Conservation (phyloP, 1,139 yeast genomes). For the Wickerhamiella pararugosa region DNA sequence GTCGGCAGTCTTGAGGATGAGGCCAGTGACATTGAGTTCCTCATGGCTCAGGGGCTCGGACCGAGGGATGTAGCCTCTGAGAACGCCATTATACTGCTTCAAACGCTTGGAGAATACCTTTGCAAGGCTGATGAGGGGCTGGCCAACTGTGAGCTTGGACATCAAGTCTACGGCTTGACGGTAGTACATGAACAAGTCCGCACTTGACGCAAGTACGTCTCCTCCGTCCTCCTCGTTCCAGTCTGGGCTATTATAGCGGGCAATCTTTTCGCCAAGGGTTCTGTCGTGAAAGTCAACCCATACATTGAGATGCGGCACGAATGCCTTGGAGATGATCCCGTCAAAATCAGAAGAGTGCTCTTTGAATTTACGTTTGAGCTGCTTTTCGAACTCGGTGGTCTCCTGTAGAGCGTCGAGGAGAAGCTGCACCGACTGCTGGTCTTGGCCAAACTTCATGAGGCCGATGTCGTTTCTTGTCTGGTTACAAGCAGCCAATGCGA, state of each 20-base stretch:
- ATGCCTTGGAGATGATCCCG: constrained; percentile 46
- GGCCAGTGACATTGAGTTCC: constrained; percentile 50
- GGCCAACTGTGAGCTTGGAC: constrained; percentile 58
- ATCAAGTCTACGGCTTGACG: constrained; percentile 61
- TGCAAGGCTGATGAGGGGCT: constrained; percentile 42
- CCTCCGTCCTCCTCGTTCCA: constrained; percentile 25
- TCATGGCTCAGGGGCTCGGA: constrained; percentile 26
- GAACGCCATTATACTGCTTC: constrained; percentile 46
- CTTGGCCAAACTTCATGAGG: constrained; percentile 22
- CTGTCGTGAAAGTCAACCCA: constrained; percentile 86
- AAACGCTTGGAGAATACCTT: constrained; percentile 55
- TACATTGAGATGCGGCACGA: constrained; percentile 67
- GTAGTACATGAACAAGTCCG: constrained; percentile 68
- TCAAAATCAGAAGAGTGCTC: constrained; percentile 12
- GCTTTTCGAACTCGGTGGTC: constrained; percentile 66
- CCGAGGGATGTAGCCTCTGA: constrained; percentile 44
- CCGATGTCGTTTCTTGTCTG: constrained; percentile 54
- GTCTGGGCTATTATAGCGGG: constrained; percentile 17
- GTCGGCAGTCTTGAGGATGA: constrained; percentile 77
- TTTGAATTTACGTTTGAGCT: constrained; percentile 43
- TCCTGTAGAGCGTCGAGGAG: constrained; percentile 46
- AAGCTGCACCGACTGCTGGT: constrained; percentile 31
- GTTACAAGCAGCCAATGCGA: constrained; percentile 51
- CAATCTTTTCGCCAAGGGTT: constrained; percentile 42
- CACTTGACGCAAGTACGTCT: constrained; percentile 62